Percentiles rank a stretch among this genome's conserved stretches.
Conservation (phyloP, 2,329 filamentous ascomycete species). For the Plenodomus tracheiphilus region DNA sequence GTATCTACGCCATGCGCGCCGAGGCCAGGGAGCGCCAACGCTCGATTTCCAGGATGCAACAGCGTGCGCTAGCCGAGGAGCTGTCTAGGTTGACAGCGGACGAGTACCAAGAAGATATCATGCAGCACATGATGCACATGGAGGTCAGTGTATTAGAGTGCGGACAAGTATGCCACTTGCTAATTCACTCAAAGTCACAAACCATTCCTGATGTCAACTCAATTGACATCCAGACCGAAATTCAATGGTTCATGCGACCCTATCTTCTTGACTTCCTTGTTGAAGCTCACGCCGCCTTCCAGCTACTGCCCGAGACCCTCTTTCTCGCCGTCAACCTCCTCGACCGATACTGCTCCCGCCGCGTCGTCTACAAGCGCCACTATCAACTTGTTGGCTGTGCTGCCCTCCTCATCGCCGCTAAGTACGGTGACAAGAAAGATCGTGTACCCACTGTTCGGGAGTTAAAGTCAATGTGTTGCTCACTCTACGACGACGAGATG, state of each 20-base stretch:
- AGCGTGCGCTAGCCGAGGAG: conserved; percentile 86
- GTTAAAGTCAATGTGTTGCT: conserved; percentile 98
- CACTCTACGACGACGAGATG: conserved; percentile 98
- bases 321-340: conserved; percentile 96
- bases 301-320: conserved; percentile 88
- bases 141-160: conserved; percentile 61
- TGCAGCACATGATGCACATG: conserved; percentile 94
- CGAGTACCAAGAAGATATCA: conserved; percentile 91
- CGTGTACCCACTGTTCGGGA: conserved; percentile 96
- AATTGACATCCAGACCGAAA: conserved; percentile 98
- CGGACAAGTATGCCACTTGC: conserved; percentile 13
- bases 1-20: conserved; percentile 59
- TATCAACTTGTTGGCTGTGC: conserved; percentile 98
- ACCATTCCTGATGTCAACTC: conserved; percentile 95
- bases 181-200: conserved; percentile 61
- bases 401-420: conserved; percentile 92
- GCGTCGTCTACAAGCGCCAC: conserved; percentile 98
- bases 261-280: conserved; percentile 98
- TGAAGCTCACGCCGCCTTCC: conserved; percentile 94
- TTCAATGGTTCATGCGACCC: conserved; percentile 99
- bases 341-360: conserved; percentile 95
- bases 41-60: conserved; percentile 77
- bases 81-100: conserved; percentile 82
- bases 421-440: conserved; percentile 99
- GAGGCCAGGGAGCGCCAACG: conserved; percentile 75